phyloP scores from a whole-genome alignment of 169 alveolate genomes.

The Plasmodium gonderi region DNA sequence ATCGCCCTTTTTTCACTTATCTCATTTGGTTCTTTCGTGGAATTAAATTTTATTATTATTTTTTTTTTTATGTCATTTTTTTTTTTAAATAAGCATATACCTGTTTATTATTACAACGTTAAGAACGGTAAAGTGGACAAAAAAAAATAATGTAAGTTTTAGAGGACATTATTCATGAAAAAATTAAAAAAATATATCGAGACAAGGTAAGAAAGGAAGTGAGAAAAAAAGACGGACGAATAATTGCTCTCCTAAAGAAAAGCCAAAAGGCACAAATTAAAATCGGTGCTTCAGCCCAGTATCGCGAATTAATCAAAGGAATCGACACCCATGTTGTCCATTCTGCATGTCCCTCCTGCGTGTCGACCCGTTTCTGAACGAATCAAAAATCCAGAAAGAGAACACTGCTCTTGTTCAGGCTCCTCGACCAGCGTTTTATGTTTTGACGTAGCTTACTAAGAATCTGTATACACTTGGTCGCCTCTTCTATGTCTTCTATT shows the following conservation, averaged over 20 bases:
- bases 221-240: too few species aligned
- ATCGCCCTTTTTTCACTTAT: not conserved
- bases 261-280: too few species aligned
- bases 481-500: slow-evolving; percentile 31
- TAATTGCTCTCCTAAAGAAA: too few species aligned
- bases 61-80: too few species aligned
- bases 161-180: too few species aligned
- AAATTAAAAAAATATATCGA: too few species aligned
- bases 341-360: not conserved
- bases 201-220: too few species aligned
- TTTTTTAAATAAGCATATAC: not conserved
- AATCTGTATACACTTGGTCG: slow-evolving; percentile 24
- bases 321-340: not conserved
- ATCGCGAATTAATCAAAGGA: not conserved
- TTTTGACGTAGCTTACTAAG: slow-evolving; percentile 40
- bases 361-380: not conserved
- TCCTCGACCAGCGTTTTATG: slow-evolving; percentile 64
- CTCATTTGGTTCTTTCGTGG: not conserved
- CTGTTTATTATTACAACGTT: not conserved
- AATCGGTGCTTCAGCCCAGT: too few species aligned
- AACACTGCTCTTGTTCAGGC: slow-evolving; percentile 31
- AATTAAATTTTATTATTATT: too few species aligned
- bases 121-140: not conserved
- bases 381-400: slow-evolving; percentile 19
- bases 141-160: not conserved